These are phyloP conservation scores for Podaxis sp. DNA, from an alignment of 768 basidiomycete species.

Conservation along the genomic window DNA sequence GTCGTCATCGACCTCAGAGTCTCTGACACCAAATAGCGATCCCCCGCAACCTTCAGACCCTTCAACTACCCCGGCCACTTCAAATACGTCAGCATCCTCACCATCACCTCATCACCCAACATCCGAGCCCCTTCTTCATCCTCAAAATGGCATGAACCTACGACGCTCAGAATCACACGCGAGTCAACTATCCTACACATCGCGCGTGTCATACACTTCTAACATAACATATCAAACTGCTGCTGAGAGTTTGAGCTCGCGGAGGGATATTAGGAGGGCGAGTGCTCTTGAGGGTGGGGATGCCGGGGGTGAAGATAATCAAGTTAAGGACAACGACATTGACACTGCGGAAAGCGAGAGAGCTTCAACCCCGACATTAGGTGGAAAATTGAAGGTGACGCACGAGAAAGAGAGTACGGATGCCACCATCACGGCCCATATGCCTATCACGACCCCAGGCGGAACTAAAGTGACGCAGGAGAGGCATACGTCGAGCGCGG, in stretches of 20 bases:
- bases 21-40: not conserved
- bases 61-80: not conserved
- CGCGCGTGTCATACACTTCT: not conserved
- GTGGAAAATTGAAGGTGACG: conserved; percentile 5
- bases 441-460: not conserved
- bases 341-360: not conserved
- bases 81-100: not conserved
- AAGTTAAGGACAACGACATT: not conserved
- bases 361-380: conserved; percentile 19
- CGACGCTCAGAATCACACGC: conserved; percentile 13
- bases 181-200: conserved; percentile 13
- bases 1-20: not conserved
- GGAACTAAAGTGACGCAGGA: not conserved
- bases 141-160: not conserved
- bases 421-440: conserved; percentile 16
- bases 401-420: conserved; percentile 22
- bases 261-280: not conserved
- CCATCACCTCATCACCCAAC: conserved; percentile 4
- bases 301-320: not conserved
- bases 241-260: conserved; percentile 16
- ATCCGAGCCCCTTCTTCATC: not conserved
- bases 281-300: not conserved
- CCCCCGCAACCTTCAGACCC: not conserved
- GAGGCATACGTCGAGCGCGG: not conserved
- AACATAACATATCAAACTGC: conserved; percentile 17